These are phyloP conservation scores for Leccinum disarticulatum DNA, from an alignment of 768 basidiomycete species.

Conservation along the genomic window DNA sequence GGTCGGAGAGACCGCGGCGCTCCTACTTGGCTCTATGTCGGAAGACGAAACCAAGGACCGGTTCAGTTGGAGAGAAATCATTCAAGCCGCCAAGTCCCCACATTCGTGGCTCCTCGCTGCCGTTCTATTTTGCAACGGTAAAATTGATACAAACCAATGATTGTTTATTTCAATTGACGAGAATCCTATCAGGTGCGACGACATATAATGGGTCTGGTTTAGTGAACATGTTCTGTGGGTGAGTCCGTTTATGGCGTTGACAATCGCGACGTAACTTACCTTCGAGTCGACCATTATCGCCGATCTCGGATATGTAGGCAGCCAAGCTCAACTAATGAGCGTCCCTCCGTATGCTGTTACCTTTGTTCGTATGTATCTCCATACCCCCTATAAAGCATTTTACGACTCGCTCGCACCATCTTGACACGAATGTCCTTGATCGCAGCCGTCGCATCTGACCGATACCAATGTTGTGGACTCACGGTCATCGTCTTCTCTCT, in stretches of 20 bases:
- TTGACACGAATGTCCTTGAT: constrained; percentile 34
- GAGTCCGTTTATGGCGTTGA: constrained; percentile 33
- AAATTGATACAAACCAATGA: neutral
- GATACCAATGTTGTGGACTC: constrained; percentile 50
- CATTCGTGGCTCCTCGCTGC: constrained; percentile 46
- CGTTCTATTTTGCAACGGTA: constrained; percentile 57
- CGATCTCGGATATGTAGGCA: constrained; percentile 54
- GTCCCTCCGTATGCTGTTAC: constrained; percentile 35
- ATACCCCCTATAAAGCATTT: neutral
- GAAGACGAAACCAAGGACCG: constrained; percentile 43
- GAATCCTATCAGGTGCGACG: constrained; percentile 15
- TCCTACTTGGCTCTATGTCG: constrained; percentile 36
- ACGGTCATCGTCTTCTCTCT: constrained; percentile 44
- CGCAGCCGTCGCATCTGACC: constrained; percentile 53
- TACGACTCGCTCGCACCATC: neutral
- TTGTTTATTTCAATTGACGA: neutral
- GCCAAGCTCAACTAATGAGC: constrained; percentile 37
- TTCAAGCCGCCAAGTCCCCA: constrained; percentile 45
- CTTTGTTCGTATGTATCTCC: constrained; percentile 19
- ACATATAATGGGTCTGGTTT: constrained; percentile 19
- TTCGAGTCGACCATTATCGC: constrained; percentile 75
- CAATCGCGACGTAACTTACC: constrained; percentile 39
- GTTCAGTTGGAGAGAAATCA: constrained; percentile 61
- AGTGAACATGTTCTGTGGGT: constrained; percentile 14
- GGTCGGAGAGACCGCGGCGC: too few relatives aligned